Percentiles rank a stretch among this genome's conserved stretches.
Conservation (phyloP, 208 protist species). For the Leishmania mexicana region DNA sequence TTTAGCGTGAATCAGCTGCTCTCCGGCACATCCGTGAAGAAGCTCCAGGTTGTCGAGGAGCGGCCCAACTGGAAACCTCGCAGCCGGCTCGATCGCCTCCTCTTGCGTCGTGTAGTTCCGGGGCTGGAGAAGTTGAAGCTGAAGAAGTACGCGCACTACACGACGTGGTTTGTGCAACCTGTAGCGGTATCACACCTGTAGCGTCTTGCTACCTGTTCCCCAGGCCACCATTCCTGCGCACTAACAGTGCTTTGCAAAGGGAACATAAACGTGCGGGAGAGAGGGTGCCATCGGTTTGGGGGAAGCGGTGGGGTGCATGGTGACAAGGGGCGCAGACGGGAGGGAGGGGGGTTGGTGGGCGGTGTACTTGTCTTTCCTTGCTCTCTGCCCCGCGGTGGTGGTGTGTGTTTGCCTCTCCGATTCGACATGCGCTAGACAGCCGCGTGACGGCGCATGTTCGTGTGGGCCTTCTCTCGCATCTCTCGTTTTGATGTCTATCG, state of each 20-base stretch:
- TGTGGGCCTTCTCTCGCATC: not conserved
- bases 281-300: not conserved
- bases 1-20: constrained; percentile 64
- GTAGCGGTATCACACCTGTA: constrained; percentile 42
- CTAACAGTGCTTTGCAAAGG: not conserved
- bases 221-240: not conserved
- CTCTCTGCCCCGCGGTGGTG: not conserved
- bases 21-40: constrained; percentile 65
- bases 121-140: constrained; percentile 54
- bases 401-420: not conserved
- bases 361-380: not conserved
- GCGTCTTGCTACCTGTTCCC: not conserved
- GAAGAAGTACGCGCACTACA: constrained; percentile 78
- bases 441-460: not conserved
- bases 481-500: not conserved
- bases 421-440: not conserved
- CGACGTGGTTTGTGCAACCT: constrained; percentile 80
- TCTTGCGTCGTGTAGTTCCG: constrained; percentile 46
- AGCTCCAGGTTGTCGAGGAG: constrained; percentile 72
- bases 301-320: not conserved
- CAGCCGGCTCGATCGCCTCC: constrained; percentile 48
- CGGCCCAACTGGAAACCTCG: constrained; percentile 61
- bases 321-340: not conserved
- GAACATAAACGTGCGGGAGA: not conserved
- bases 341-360: not conserved